A percentile compares a stretch with the other conserved stretches of the same genome.
Conservation (phyloP, 2,329 filamentous ascomycete genomes). For the Sporothrix inflata region DNA sequence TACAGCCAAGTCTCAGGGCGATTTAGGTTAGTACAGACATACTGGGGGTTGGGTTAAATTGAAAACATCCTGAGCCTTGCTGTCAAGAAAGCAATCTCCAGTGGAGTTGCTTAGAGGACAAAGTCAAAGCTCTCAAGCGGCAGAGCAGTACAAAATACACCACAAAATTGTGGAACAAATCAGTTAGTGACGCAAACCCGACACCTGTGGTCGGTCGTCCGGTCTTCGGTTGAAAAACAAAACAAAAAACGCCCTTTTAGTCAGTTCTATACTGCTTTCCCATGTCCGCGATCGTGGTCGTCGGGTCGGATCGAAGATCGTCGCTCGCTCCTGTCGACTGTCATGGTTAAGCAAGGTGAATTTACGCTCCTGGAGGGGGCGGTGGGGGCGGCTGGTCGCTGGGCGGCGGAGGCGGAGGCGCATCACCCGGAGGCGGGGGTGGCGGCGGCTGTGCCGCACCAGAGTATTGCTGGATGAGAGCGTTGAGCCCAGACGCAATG, state of each 20-base stretch:
- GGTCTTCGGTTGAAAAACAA: not conserved
- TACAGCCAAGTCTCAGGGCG: not conserved
- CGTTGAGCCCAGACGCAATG: slow-evolving; percentile 60
- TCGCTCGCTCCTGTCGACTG: not conserved
- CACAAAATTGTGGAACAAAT: slow-evolving; percentile 18
- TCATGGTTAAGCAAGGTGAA: not conserved
- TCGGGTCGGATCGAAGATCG: not conserved
- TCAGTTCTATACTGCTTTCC: slow-evolving; percentile 5
- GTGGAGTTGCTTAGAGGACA: not conserved
- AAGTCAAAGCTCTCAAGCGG: not conserved
- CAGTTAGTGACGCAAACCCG: slow-evolving; percentile 11
- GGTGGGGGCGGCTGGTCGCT: slow-evolving; percentile 45
- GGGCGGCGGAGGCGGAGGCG: slow-evolving; percentile 43
- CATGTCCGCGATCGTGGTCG: not conserved
- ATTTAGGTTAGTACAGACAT: slow-evolving; percentile 10
- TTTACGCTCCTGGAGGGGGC: slow-evolving; percentile 35
- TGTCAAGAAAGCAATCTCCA: not conserved
- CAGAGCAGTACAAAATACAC: slow-evolving; percentile 2
- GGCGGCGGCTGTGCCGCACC: slow-evolving; percentile 35
- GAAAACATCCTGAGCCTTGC: not conserved
- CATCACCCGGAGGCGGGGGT: slow-evolving; percentile 37
- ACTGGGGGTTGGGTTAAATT: not conserved
- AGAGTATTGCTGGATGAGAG: slow-evolving; percentile 66
- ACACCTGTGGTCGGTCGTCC: not conserved
- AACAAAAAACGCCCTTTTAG: not conserved